Conservation (phyloP, 1,284 basidiomycete genomes). For the Cryptococcus wingfieldii region DNA sequence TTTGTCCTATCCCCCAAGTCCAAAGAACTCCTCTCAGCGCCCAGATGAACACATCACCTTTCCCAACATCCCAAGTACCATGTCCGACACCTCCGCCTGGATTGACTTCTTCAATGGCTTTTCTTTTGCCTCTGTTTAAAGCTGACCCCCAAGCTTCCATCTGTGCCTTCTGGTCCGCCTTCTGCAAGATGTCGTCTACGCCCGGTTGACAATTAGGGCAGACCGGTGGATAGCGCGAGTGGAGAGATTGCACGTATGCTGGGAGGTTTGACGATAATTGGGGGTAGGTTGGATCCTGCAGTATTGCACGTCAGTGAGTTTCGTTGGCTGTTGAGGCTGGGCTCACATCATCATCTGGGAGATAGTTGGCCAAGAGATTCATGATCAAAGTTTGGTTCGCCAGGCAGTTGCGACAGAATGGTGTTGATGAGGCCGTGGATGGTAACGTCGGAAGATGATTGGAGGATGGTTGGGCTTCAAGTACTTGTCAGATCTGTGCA, state of each 20-base stretch:
- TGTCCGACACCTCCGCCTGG: not conserved
- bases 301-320: not conserved
- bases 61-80: not conserved
- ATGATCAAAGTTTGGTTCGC: conserved; percentile 84
- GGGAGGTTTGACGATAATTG: conserved; percentile 61
- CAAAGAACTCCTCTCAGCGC: conserved; percentile 24
- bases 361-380: conserved; percentile 80
- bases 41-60: conserved; percentile 23
- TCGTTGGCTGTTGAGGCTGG: conserved; percentile 11
- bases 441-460: conserved; percentile 26
- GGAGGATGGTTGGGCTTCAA: conserved; percentile 25
- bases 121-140: conserved; percentile 21
- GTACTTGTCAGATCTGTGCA: conserved; percentile 4
- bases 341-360: conserved; percentile 63
- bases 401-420: conserved; percentile 79
- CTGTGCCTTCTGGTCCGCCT: conserved; percentile 74
- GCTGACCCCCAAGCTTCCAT: conserved; percentile 59
- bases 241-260: conserved; percentile 66
- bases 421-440: conserved; percentile 25
- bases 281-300: conserved; percentile 66
- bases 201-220: conserved; percentile 68
- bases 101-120: not conserved
- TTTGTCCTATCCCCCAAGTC: conserved; percentile 8
- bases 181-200: conserved; percentile 72
- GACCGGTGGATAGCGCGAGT: conserved; percentile 77